phyloP scores from a whole-genome alignment of 1,284 basidiomycete species.

The Ustilago tritici region DNA sequence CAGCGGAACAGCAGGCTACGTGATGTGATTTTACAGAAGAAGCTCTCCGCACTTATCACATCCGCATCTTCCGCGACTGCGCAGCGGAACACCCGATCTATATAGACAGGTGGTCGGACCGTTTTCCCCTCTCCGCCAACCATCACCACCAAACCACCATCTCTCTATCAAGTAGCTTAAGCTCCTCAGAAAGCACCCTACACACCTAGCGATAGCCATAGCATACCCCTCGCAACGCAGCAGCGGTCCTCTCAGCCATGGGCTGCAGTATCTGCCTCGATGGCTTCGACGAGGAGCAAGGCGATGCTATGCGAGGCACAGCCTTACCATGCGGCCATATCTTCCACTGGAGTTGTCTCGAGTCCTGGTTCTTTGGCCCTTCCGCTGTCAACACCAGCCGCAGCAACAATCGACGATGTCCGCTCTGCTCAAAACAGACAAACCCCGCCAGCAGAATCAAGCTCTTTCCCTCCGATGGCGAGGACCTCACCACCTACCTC shows the following conservation, averaged over 20 bases:
- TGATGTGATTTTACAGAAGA: not conserved
- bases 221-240: not conserved
- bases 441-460: constrained; percentile 7
- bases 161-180: not conserved
- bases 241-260: constrained; percentile 10
- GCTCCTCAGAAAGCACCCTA: not conserved
- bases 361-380: constrained; percentile 37
- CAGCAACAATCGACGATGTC: constrained; percentile 24
- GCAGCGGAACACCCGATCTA: not conserved
- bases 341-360: constrained; percentile 44
- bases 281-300: constrained; percentile 35
- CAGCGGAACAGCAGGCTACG: not conserved
- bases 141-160: not conserved
- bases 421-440: constrained; percentile 29
- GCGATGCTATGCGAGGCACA: constrained; percentile 29
- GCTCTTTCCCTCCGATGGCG: constrained; percentile 44
- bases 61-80: not conserved
- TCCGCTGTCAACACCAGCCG: constrained; percentile 1
- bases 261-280: constrained; percentile 52
- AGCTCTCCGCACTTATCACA: not conserved
- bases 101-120: not conserved
- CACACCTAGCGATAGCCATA: not conserved
- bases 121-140: not conserved
- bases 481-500: constrained; percentile 44
- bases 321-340: constrained; percentile 48